Evolutionary conservation across 2,329 filamentous ascomycete genomes (phyloP), one percentile per base, ranked within the genome.

Genomic region (Coccinonectria pachysandricola): DNA sequence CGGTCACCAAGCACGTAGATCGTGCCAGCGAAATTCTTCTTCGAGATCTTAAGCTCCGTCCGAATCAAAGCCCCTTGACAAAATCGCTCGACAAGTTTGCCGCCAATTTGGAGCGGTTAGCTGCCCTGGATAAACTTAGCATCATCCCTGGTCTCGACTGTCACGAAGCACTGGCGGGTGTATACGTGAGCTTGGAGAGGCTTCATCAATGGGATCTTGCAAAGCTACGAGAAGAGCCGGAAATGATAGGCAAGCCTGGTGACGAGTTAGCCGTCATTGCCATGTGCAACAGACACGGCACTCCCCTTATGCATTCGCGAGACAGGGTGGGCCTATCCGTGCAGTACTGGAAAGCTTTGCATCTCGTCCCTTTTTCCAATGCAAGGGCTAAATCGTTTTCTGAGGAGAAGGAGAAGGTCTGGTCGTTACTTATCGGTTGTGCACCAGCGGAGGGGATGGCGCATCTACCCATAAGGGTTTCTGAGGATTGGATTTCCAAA

Each of bases 301-400:
- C 65, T 15, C 82, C 83, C 0, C 58, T 66, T 15, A 79, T 88
- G 68, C 80, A 91, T 52, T 66, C 68, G 9, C 64, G 73, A 26
- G 66, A 68, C 12, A 69, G 67, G 25, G 59, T 88, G 14, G 84
- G 84, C 1, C 56, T 88, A 30, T 73, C 70, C 24, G 43, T 91
- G 19, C 78, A 85, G 37, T 92, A 88, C 50, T 91, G 83, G 83
- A 77, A 73, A 50, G 67, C 78, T 40, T 59, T 64, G 29, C 64
- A 70, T 23, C 60, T 68, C 23, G 50, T 72, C 10, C 54, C 48
- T 3, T 50, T 52, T 5, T 48, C 43, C 3, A 52, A 40, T 23
- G 50, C 53, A 23, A 48, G 53, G 11, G 51, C 58, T 16, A 49
- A 59, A 11, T 43, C 48, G 8, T 50, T 57, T 15, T 52, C 55